These are phyloP conservation scores for Cicer yamashitae DNA, from an alignment of 306 rosid genomes.

Conservation along the genomic window DNA sequence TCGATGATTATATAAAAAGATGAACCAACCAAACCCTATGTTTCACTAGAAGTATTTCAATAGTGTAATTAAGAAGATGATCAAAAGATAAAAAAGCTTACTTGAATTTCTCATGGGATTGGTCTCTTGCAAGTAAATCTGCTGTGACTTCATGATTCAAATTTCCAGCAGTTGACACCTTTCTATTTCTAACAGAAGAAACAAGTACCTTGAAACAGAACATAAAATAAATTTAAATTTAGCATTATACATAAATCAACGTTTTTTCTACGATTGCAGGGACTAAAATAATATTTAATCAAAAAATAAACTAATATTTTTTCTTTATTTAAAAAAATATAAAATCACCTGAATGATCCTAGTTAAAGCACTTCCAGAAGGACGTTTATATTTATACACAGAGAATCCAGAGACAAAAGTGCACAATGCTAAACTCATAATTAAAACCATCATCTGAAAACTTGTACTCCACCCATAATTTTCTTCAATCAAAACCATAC, in stretches of 20 bases:
- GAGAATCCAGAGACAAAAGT: slow-evolving; percentile 42
- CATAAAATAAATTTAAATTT: too few species aligned
- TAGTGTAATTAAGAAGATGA: neutral
- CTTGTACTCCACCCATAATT: slow-evolving; percentile 50
- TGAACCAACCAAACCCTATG: neutral
- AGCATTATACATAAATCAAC: neutral
- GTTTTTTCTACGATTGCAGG: too few species aligned
- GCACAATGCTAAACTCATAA: slow-evolving; percentile 30
- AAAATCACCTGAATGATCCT: slow-evolving; percentile 44
- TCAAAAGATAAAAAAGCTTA: neutral
- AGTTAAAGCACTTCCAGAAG: slow-evolving; percentile 47
- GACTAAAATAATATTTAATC: neutral
- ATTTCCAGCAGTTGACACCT: neutral
- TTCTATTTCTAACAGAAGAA: slow-evolving; percentile 37
- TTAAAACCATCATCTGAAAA: slow-evolving; percentile 35
- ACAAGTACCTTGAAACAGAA: slow-evolving; percentile 37
- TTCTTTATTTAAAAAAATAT: neutral
- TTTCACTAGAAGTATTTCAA: neutral
- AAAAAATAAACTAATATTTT: neutral
- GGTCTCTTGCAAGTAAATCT: neutral
- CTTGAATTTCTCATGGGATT: slow-evolving; percentile 38
- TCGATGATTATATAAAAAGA: neutral
- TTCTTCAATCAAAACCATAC: slow-evolving; percentile 54
- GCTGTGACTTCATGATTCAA: neutral
- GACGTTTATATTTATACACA: slow-evolving; percentile 44